Conservation (phyloP, 345 rosid genomes). For the Murraya paniculata region DNA sequence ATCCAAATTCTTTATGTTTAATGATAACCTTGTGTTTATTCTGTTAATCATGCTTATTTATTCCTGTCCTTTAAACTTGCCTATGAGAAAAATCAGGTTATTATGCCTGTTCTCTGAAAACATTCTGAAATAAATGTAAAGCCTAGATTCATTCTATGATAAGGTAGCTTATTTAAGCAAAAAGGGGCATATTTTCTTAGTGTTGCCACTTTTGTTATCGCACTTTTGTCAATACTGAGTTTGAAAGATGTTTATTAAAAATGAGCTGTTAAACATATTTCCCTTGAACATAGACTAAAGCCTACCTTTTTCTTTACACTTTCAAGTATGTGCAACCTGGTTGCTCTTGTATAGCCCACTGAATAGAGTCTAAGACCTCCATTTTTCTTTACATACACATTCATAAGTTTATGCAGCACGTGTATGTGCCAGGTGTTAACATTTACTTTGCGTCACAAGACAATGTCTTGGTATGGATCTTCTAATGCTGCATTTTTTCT, state of each 20-base stretch:
- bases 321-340: too few species aligned
- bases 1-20: not conserved
- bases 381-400: not conserved
- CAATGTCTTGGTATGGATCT: not conserved
- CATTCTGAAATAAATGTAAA: not conserved
- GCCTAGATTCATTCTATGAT: not conserved
- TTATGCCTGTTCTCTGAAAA: not conserved
- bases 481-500: conserved; percentile 22
- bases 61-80: too few species aligned
- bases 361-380: not conserved
- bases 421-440: not conserved
- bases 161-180: not conserved
- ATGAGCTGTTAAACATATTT: not conserved
- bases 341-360: not conserved
- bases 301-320: not conserved
- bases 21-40: not conserved
- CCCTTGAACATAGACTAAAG: not conserved
- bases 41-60: not conserved
- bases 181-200: not conserved
- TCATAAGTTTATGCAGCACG: not conserved
- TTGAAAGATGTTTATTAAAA: not conserved
- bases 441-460: not conserved
- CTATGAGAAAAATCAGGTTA: not conserved
- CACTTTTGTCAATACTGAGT: not conserved
- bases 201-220: not conserved